Base-by-base conservation (phyloP, 495 filamentous ascomycete genomes). In the Penicillium goetzii region DNA sequence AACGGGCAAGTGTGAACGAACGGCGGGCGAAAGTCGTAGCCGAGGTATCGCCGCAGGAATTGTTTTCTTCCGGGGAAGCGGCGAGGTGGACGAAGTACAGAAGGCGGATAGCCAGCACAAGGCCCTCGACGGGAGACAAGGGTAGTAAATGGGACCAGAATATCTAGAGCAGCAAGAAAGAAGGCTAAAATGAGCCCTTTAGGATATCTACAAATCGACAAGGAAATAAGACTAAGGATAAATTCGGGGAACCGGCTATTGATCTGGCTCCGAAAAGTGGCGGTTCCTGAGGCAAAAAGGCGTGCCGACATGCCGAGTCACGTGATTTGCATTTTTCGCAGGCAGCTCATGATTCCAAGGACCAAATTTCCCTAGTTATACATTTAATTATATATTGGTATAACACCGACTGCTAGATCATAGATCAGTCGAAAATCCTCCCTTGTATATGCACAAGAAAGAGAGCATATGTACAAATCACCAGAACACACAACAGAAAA, bases 401-500 rank as follows among this genome's bases (percentile, higher is more conserved):
- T 23, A 19, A 15, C 12, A 49, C 43, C 15, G 38, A 8, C 43
- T 52, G 30, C 36, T 33, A 56, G 26, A 47, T 25, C 15, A 61
- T 26, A 52, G 15, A 47, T 47, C 43, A 25, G 43, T 23, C 17
- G 30, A 33, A 21, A 28, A 54, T 19, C 28, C 58, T 52, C 36
- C 56, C 56, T 40, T 57, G 51, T 64, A 62, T 65, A 68, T 66
- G 63, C 67, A 73, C 50, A 52, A 72, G 50, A 63, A 69, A 41
- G 50, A 69, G 34, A 61, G 49, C 59, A 69, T 72, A 73, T 73
- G 64, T 73, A 71, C 68, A 73, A 57, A 45, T 62, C 63, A 65
- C 55, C 52, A 47, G 57, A 62, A 60, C 60, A 66, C 52, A 56
- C 50, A 53, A 53, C 32, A 12, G 50, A n/a, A 53, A 53, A 50